These are phyloP conservation scores for Orbilia brochopaga DNA, from an alignment of 2,329 filamentous ascomycete species.

Conservation along the genomic window DNA sequence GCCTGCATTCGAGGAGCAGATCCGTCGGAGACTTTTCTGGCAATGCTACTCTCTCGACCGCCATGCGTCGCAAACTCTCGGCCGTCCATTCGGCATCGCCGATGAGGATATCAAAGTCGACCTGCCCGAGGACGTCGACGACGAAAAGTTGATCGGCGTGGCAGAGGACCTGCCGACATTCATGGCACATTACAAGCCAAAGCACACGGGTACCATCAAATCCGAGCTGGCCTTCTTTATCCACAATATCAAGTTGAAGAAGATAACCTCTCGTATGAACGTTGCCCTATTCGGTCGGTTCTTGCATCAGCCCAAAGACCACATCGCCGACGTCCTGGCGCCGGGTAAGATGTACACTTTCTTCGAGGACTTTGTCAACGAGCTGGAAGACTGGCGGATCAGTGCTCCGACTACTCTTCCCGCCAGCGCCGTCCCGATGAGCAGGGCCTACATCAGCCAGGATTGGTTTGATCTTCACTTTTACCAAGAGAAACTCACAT, in stretches of 20 bases:
- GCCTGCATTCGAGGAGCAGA: conserved; percentile 57
- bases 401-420: conserved; percentile 41
- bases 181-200: conserved; percentile 46
- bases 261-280: conserved; percentile 49
- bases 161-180: conserved; percentile 46
- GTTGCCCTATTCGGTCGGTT: conserved; percentile 43
- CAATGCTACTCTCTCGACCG: conserved; percentile 60
- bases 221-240: conserved; percentile 50
- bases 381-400: conserved; percentile 46
- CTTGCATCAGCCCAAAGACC: conserved; percentile 43
- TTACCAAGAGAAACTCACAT: conserved; percentile 47
- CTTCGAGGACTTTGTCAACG: conserved; percentile 46
- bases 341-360: conserved; percentile 49
- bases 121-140: conserved; percentile 58
- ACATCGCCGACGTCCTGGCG: conserved; percentile 43
- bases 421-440: conserved; percentile 40
- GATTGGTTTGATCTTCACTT: conserved; percentile 50
- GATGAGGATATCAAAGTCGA: conserved; percentile 59
- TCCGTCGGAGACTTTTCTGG: conserved; percentile 60
- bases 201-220: conserved; percentile 47
- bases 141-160: conserved; percentile 55
- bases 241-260: conserved; percentile 51
- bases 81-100: conserved; percentile 58
- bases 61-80: conserved; percentile 58
- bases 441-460: conserved; percentile 38